A percentile compares a stretch with the other conserved stretches of the same genome.
Conservation (phyloP, 306 rosid species). For the Quercus ilex region DNA sequence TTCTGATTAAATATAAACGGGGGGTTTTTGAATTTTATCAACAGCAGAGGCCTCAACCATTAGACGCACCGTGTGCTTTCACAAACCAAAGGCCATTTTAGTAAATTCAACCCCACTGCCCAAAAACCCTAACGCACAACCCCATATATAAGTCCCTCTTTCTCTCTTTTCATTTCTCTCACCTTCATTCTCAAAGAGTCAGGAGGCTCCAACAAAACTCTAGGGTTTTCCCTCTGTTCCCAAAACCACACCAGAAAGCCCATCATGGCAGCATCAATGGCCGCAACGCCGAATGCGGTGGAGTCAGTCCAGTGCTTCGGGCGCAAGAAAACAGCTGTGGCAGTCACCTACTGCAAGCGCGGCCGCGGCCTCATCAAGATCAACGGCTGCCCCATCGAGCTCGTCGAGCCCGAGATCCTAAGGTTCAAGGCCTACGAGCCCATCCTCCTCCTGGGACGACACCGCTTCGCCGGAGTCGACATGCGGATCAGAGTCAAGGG, state of each 20-base stretch:
- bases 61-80: too few species aligned
- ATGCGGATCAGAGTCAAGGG: slow-evolving; percentile 84
- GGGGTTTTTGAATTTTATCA: too few species aligned
- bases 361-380: slow-evolving; percentile 80
- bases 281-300: background rate
- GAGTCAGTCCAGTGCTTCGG: slow-evolving; percentile 88
- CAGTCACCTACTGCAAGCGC: slow-evolving; percentile 84
- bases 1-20: too few species aligned
- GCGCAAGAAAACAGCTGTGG: slow-evolving; percentile 87
- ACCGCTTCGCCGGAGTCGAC: slow-evolving; percentile 70
- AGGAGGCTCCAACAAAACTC: too few species aligned
- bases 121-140: too few species aligned
- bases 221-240: background rate
- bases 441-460: slow-evolving; percentile 61
- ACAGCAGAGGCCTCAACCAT: too few species aligned
- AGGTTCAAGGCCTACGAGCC: slow-evolving; percentile 85
- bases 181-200: too few species aligned
- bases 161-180: too few species aligned
- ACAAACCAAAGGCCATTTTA: too few species aligned
- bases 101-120: too few species aligned
- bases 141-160: too few species aligned
- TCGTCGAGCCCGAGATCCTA: slow-evolving; percentile 74
- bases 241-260: background rate
- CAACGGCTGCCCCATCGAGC: slow-evolving; percentile 84
- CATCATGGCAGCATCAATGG: slow-evolving; percentile 26